Percentiles rank a stretch among this genome's conserved stretches.
phyloP scores from a whole-genome alignment of 2,329 filamentous ascomycete genomes.

The Gaeumannomyces tritici region DNA sequence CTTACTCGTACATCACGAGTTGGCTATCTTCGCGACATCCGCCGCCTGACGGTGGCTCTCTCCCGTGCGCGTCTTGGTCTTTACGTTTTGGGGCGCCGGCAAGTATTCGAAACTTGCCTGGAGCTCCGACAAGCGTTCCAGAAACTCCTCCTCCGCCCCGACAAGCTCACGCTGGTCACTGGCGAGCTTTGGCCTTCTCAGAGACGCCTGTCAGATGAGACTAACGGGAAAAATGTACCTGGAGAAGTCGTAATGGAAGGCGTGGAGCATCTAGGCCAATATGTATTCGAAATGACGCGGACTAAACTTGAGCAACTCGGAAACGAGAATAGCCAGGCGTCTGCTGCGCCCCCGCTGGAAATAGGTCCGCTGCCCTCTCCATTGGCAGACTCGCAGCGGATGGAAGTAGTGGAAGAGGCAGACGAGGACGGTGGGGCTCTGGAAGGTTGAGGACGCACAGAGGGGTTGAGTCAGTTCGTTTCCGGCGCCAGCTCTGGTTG shows the following conservation, averaged over 20 bases:
- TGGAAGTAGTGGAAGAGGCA: slow-evolving; percentile 12
- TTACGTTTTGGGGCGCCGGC: slow-evolving; percentile 81
- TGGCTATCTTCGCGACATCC: slow-evolving; percentile 87
- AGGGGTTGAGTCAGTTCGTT: background rate
- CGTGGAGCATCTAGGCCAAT: slow-evolving; percentile 90
- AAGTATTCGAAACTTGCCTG: slow-evolving; percentile 80
- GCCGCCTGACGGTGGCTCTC: slow-evolving; percentile 86
- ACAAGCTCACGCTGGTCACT: slow-evolving; percentile 71
- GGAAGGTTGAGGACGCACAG: background rate
- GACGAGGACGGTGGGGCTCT: slow-evolving; percentile 3
- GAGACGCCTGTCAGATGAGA: slow-evolving; percentile 36
- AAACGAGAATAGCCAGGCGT: slow-evolving; percentile 22
- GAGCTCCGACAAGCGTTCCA: slow-evolving; percentile 85
- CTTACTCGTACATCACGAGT: slow-evolving; percentile 81
- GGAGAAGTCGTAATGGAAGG: slow-evolving; percentile 70
- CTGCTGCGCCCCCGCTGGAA: background rate
- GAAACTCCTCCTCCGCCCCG: slow-evolving; percentile 63
- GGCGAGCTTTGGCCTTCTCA: slow-evolving; percentile 76
- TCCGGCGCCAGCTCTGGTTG: background rate
- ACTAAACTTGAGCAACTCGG: slow-evolving; percentile 42
- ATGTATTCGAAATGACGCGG: slow-evolving; percentile 92
- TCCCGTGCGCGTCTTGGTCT: slow-evolving; percentile 86
- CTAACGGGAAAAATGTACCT: slow-evolving; percentile 36
- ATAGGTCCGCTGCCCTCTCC: background rate
- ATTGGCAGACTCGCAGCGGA: slow-evolving; percentile 14